Evolutionary conservation across 2,329 filamentous ascomycete species (phyloP).

Genomic region (Aspergillus spinulosporus): DNA sequence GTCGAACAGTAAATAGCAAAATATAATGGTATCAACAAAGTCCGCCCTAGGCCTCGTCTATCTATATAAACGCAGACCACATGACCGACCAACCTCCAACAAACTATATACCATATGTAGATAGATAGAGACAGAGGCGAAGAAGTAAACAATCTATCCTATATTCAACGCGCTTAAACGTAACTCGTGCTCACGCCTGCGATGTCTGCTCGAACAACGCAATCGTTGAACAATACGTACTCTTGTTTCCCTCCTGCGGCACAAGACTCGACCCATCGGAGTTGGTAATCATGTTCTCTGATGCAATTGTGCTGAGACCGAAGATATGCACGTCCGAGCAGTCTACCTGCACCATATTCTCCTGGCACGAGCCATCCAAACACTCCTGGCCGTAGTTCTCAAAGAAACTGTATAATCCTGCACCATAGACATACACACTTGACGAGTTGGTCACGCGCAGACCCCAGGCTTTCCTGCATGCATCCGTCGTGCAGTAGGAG

Average conservation of each 20-base stretch:
- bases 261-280: slow-evolving; percentile 38
- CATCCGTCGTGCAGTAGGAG: slow-evolving; percentile 54
- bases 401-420: slow-evolving; percentile 79
- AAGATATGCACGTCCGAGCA: slow-evolving; percentile 64
- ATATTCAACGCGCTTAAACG: background rate
- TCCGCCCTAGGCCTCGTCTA: too few species aligned
- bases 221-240: slow-evolving; percentile 48
- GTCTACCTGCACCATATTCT: slow-evolving; percentile 74
- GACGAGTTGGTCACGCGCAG: slow-evolving; percentile 68
- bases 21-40: too few species aligned
- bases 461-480: slow-evolving; percentile 75
- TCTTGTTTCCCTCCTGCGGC: slow-evolving; percentile 41
- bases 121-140: background rate
- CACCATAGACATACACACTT: slow-evolving; percentile 69
- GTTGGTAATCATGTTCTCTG: slow-evolving; percentile 68
- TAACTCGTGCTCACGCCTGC: background rate
- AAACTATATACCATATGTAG: background rate
- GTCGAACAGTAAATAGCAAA: too few species aligned
- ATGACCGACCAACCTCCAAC: background rate
- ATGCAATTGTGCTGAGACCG: slow-evolving; percentile 72
- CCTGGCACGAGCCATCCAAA: slow-evolving; percentile 70
- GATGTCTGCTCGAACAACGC: slow-evolving; percentile 43
- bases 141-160: background rate
- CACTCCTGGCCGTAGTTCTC: slow-evolving; percentile 77
- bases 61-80: too few species aligned